Percentiles rank a stretch among this genome's conserved stretches.
These are phyloP conservation scores for Cytospora chrysosperma DNA, from an alignment of 2,329 filamentous ascomycete genomes.

Conservation along the genomic window DNA sequence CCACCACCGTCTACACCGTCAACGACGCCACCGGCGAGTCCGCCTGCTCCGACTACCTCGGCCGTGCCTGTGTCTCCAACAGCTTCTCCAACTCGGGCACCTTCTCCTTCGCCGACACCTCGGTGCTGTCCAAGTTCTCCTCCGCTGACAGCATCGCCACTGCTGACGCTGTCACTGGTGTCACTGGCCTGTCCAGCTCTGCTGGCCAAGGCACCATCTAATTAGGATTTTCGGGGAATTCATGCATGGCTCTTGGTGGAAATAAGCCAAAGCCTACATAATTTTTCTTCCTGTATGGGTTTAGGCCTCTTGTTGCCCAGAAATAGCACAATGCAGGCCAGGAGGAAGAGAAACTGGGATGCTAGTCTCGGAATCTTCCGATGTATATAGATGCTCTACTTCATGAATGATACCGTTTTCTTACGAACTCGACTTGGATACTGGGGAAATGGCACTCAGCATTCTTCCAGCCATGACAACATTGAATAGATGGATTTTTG, in stretches of 20 bases:
- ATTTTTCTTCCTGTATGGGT: no score
- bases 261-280: no score
- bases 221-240: constrained; percentile 15
- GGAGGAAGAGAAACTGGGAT: no score
- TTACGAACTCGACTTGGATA: neutral
- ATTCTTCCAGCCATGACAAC: no score
- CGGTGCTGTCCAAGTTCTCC: constrained; percentile 50
- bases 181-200: constrained; percentile 37
- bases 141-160: constrained; percentile 51
- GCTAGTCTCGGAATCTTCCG: neutral
- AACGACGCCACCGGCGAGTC: constrained; percentile 33
- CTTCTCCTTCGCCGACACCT: constrained; percentile 42
- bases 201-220: constrained; percentile 47
- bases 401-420: neutral
- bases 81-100: constrained; percentile 42
- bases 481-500: no score
- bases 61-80: constrained; percentile 53
- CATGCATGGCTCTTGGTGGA: neutral
- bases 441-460: no score
- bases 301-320: neutral
- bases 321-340: no score
- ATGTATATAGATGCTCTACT: neutral
- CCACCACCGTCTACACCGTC: constrained; percentile 26
- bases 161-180: constrained; percentile 37
- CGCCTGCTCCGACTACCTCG: constrained; percentile 44